Evolutionary conservation across 345 rosid genomes (phyloP).

Genomic region (Mallotus nudiflorus): DNA sequence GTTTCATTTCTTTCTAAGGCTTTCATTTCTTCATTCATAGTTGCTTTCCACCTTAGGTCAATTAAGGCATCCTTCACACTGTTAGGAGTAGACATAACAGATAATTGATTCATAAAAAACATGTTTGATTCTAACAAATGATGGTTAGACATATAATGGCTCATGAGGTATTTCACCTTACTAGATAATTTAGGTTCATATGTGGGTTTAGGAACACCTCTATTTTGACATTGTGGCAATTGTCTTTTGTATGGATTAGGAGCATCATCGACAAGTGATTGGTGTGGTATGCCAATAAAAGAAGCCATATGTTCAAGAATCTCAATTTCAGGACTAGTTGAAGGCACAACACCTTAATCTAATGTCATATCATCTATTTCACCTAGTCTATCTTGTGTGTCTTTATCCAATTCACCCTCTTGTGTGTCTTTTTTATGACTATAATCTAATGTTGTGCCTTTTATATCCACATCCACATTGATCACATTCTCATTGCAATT

Average conservation of each 20-base stretch:
- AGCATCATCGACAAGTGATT: not conserved
- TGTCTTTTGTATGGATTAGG: not conserved
- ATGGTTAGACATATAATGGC: not conserved
- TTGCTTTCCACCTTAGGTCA: not conserved
- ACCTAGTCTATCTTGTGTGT: no score
- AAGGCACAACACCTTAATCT: no score
- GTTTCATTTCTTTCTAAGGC: not conserved
- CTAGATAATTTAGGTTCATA: not conserved
- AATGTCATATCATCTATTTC: no score
- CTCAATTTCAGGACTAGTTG: not conserved
- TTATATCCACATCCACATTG: no score
- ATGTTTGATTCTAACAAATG: not conserved
- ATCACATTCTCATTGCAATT: not conserved
- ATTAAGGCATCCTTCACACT: not conserved
- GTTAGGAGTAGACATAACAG: not conserved
- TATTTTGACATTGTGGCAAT: not conserved
- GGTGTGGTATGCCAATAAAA: not conserved
- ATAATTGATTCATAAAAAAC: not conserved
- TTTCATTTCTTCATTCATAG: not conserved
- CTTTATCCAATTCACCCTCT: no score
- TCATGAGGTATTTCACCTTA: not conserved
- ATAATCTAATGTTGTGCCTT: not conserved
- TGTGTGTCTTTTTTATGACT: not conserved
- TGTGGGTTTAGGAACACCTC: conserved; percentile 2
- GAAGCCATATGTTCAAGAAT: no score